Conservation (phyloP, 148 eudicot genomes). For the Hydrangea macrophylla region DNA sequence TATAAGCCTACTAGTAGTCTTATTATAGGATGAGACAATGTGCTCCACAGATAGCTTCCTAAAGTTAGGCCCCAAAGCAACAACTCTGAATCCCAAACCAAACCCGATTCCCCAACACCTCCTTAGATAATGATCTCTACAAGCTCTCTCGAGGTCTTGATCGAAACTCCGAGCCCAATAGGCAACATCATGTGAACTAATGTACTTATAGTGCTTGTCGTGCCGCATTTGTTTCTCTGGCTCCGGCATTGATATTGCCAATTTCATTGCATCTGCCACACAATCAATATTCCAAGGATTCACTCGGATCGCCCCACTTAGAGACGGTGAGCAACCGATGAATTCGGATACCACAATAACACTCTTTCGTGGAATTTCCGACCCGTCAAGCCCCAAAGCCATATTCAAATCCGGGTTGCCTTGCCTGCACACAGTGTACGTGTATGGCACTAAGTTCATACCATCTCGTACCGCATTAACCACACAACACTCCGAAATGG, state of each 20-base stretch:
- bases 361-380: constrained; percentile 38
- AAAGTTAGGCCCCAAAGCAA: constrained; percentile 67
- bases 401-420: constrained; percentile 43
- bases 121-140: constrained; percentile 60
- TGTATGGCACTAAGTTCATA: constrained; percentile 81
- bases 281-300: constrained; percentile 79
- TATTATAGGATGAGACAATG: constrained; percentile 47
- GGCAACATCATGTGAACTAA: constrained; percentile 76
- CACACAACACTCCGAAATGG: constrained; percentile 72
- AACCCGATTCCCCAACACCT: constrained; percentile 89
- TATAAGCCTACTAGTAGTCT: constrained; percentile 46
- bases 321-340: constrained; percentile 85
- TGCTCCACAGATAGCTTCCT: constrained; percentile 64
- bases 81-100: constrained; percentile 64
- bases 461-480: constrained; percentile 89
- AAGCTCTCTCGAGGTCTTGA: constrained; percentile 77
- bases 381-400: constrained; percentile 34
- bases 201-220: constrained; percentile 71
- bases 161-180: constrained; percentile 81
- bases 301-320: constrained; percentile 83
- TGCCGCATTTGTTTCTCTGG: constrained; percentile 66
- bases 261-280: constrained; percentile 55
- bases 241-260: constrained; percentile 45
- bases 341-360: constrained; percentile 78
- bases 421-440: constrained; percentile 66